Evolutionary conservation across 75 land plant species (phyloP).

Genomic region (Selaginella moellendorffii): DNA sequence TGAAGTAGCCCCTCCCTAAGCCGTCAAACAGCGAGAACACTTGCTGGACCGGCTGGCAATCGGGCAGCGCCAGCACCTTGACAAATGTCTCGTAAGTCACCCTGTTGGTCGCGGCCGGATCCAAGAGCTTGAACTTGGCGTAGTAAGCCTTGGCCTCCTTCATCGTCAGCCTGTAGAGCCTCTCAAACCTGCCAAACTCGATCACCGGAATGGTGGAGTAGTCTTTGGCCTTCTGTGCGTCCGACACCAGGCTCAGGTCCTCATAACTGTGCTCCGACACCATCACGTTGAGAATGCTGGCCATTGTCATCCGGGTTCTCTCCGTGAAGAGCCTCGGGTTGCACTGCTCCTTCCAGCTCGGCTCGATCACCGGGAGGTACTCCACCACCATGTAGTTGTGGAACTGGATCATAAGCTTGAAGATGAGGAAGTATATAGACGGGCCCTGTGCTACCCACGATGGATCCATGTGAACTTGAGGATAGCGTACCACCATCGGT

Average conservation of each 20-base stretch:
- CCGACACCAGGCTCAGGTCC: conserved; percentile 13
- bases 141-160: conserved; percentile 18
- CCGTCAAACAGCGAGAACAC: neutral
- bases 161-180: conserved; percentile 10
- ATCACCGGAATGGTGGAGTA: conserved; percentile 10
- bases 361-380: conserved; percentile 18
- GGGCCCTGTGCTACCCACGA: conserved; percentile 23
- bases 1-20: neutral
- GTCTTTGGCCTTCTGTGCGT: conserved; percentile 14
- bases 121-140: conserved; percentile 14
- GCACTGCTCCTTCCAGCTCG: conserved; percentile 10
- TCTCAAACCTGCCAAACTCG: conserved; percentile 20
- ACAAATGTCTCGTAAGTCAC: conserved; percentile 12
- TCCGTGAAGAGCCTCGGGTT: conserved; percentile 17
- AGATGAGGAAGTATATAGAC: conserved; percentile 8
- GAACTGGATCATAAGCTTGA: conserved; percentile 25
- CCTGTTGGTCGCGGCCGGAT: conserved; percentile 1
- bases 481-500: conserved; percentile 21
- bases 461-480: conserved; percentile 21
- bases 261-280: conserved; percentile 20
- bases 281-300: conserved; percentile 16
- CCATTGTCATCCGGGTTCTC: conserved; percentile 17
- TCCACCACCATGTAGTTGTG: conserved; percentile 28
- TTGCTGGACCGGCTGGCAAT: neutral
- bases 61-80: neutral